These are phyloP conservation scores for Colletotrichum godetiae DNA, from an alignment of 2,329 filamentous ascomycete species.

Conservation along the genomic window DNA sequence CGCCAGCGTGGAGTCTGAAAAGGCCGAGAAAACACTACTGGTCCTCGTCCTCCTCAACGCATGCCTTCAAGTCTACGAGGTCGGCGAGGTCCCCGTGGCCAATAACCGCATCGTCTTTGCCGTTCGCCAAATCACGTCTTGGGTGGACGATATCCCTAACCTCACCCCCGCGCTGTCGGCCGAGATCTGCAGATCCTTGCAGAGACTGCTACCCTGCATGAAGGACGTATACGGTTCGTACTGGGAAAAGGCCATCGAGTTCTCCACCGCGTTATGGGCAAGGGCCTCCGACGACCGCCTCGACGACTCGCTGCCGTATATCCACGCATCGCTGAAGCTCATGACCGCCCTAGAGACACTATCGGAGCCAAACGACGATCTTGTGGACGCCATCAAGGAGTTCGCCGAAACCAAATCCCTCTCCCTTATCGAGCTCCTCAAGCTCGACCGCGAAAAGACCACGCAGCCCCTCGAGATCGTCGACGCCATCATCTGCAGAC, in stretches of 20 bases:
- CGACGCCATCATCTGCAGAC: constrained; percentile 78
- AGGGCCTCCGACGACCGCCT: constrained; percentile 53
- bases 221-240: constrained; percentile 88
- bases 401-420: constrained; percentile 65
- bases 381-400: constrained; percentile 78
- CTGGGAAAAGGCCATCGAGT: constrained; percentile 76
- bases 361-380: constrained; percentile 85
- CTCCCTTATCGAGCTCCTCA: constrained; percentile 73
- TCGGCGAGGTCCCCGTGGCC: constrained; percentile 65
- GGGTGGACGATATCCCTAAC: constrained; percentile 67
- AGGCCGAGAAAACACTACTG: constrained; percentile 59
- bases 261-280: constrained; percentile 69
- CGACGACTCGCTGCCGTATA: constrained; percentile 67
- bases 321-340: constrained; percentile 80
- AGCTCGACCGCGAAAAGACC: constrained; percentile 54
- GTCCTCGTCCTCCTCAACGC: constrained; percentile 66
- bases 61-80: constrained; percentile 62
- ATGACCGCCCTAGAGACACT: constrained; percentile 72
- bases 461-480: constrained; percentile 80
- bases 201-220: constrained; percentile 76
- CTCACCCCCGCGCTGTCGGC: constrained; percentile 57
- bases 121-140: constrained; percentile 80
- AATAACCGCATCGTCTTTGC: constrained; percentile 84
- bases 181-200: constrained; percentile 67
- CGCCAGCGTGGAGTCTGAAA: constrained; percentile 54